Conservation (phyloP, 805 yeast species). For the Ogataea nakhonphanomensis region DNA sequence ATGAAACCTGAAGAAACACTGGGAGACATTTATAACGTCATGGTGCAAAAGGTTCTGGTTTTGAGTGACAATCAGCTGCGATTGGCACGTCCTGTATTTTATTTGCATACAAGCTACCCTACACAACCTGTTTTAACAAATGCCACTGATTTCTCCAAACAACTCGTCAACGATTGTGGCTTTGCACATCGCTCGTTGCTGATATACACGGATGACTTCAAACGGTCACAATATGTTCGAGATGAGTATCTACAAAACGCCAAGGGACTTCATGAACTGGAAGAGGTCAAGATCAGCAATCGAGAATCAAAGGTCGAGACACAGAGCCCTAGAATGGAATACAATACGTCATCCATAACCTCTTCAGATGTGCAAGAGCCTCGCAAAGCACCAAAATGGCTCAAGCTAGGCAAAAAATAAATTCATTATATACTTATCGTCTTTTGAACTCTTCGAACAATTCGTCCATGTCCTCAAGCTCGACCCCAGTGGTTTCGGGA, state of each 20-base stretch:
- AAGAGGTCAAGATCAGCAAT: slow-evolving; percentile 24
- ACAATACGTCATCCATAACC: not conserved
- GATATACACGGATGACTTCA: slow-evolving; percentile 20
- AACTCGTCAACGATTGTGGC: slow-evolving; percentile 36
- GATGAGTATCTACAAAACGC: slow-evolving; percentile 23
- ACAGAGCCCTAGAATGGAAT: not conserved
- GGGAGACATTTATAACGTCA: slow-evolving; percentile 21
- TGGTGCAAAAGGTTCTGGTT: slow-evolving; percentile 27
- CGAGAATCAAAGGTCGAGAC: not conserved
- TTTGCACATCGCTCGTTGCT: slow-evolving; percentile 38
- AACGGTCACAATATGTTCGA: slow-evolving; percentile 24
- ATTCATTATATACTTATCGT: not conserved
- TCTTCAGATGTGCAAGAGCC: slow-evolving; percentile 1
- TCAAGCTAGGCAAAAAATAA: slow-evolving; percentile 30
- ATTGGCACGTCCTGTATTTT: slow-evolving; percentile 18
- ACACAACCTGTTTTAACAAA: slow-evolving; percentile 28
- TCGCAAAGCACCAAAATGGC: slow-evolving; percentile 34
- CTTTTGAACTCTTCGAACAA: slow-evolving; percentile 34
- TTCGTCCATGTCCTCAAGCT: slow-evolving; percentile 54
- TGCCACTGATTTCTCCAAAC: slow-evolving; percentile 24
- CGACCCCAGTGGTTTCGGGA: slow-evolving; percentile 54
- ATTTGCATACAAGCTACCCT: slow-evolving; percentile 50
- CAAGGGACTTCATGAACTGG: slow-evolving; percentile 25
- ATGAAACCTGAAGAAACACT: slow-evolving; percentile 43
- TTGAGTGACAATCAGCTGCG: slow-evolving; percentile 30